A percentile compares a stretch with the other conserved stretches of the same genome.
Conservation (phyloP, 108 stramenopile genomes). For the Skeletonema marinoi region DNA sequence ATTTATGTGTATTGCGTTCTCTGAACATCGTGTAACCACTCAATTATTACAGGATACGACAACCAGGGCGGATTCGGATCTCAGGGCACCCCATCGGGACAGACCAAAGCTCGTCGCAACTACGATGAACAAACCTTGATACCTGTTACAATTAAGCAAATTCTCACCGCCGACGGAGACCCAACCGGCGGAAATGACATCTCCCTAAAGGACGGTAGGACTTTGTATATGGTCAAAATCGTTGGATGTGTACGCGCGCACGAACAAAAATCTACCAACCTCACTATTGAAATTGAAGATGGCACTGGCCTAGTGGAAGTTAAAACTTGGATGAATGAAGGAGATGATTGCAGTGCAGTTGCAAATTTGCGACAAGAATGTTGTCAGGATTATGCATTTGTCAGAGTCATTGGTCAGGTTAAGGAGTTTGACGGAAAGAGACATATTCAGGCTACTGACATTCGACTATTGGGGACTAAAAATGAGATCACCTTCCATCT, state of each 20-base stretch:
- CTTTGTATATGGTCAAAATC: slow-evolving; percentile 70
- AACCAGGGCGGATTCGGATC: slow-evolving; percentile 23
- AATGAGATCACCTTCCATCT: slow-evolving; percentile 88
- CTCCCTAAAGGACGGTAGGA: slow-evolving; percentile 67
- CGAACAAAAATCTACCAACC: slow-evolving; percentile 62
- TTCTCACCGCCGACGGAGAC: slow-evolving; percentile 34
- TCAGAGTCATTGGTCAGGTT: slow-evolving; percentile 74
- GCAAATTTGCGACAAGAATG: slow-evolving; percentile 49
- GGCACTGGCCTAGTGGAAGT: slow-evolving; percentile 83
- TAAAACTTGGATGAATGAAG: slow-evolving; percentile 76
- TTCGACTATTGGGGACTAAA: slow-evolving; percentile 59
- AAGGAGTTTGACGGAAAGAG: slow-evolving; percentile 73
- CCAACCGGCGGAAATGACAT: slow-evolving; percentile 47
- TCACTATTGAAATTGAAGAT: slow-evolving; percentile 77
- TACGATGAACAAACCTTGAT: slow-evolving; percentile 85
- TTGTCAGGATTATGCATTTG: slow-evolving; percentile 58
- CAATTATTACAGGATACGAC: slow-evolving; percentile 7
- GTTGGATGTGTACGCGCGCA: slow-evolving; percentile 66
- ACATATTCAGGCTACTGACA: slow-evolving; percentile 67
- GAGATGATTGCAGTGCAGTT: slow-evolving; percentile 60
- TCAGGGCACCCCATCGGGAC: slow-evolving; percentile 6
- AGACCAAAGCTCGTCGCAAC: slow-evolving; percentile 43
- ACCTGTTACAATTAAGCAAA: slow-evolving; percentile 77
- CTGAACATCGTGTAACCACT: not conserved
- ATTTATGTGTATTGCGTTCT: not conserved